Conservation (phyloP, 306 rosid genomes). For the Medicago arabica region DNA sequence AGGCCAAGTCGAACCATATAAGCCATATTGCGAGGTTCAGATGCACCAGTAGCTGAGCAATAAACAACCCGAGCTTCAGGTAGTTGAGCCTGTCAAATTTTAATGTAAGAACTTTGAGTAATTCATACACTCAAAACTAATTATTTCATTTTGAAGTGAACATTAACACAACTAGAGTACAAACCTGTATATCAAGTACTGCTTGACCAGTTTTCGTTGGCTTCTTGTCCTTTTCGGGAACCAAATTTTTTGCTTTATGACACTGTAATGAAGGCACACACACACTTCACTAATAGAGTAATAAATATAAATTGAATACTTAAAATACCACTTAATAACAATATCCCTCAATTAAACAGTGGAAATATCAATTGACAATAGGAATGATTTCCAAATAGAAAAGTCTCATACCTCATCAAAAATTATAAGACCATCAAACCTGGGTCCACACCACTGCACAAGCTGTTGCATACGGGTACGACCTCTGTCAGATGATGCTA, state of each 20-base stretch:
- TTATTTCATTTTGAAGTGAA: conserved; percentile 15
- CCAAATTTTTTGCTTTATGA: conserved; percentile 98
- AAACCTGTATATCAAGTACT: conserved; percentile 93
- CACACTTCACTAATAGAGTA: conserved; percentile 51
- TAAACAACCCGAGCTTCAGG: conserved; percentile 90
- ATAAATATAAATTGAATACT: conserved; percentile 45
- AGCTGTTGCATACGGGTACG: conserved; percentile 94
- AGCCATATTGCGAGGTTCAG: conserved; percentile 98
- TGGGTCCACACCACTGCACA: conserved; percentile 92
- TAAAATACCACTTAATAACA: conserved; percentile 4
- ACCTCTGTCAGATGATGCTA: conserved; percentile 95
- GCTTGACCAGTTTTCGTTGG: conserved; percentile 98
- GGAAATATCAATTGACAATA: conserved; percentile 25
- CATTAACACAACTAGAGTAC: conserved; percentile 25
- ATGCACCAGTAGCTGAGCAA: conserved; percentile 99
- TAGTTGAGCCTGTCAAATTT: conserved; percentile 72
- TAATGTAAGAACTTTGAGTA: conserved; percentile 23
- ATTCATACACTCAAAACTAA: conserved; percentile 1
- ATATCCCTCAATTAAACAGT: neutral
- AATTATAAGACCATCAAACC: conserved; percentile 79
- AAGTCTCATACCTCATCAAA: conserved; percentile 78
- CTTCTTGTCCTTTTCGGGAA: conserved; percentile 95
- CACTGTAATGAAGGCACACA: conserved; percentile 77
- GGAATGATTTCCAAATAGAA: conserved; percentile 36
- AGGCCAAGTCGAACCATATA: conserved; percentile 99